Base-by-base conservation (phyloP, 202 grass and related monocot genomes). In the Panicum hallii region DNA sequence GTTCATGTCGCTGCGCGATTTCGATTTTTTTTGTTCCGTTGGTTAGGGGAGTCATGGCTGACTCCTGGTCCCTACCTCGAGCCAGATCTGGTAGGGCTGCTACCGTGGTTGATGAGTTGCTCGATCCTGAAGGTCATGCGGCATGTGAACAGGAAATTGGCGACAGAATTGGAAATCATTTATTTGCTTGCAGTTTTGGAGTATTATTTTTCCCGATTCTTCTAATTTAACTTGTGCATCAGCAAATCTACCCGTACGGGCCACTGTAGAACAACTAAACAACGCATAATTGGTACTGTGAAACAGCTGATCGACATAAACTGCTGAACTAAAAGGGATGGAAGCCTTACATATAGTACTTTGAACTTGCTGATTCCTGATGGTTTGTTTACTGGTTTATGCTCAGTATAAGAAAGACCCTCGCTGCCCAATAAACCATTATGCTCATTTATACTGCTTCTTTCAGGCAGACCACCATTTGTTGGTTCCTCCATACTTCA, bases 381-480 rank as follows among this genome's bases (percentile, higher is more conserved):
- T 84, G 0, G 7, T 15, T 76, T 17, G 20, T 64, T 66, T 15
- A 16, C 40, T 41, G n/a, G 58, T 19, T 72, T 32, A 6, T 23
- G 46, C 48, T 80, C 54, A 68, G n/a, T n/a, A n/a, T n/a, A n/a
- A n/a, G n/a, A n/a, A n/a, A n/a, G n/a, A n/a, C n/a, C n/a, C n/a
- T n/a, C n/a, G n/a, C n/a, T n/a, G n/a, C n/a, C n/a, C n/a, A n/a
- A n/a, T n/a, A n/a, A n/a, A n/a, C n/a, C n/a, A n/a, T 72, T 32
- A 6, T 23, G 46, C 48, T 80, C 54, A 68, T 68, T 58, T 56
- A 4, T n/a, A 57, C 38, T 23, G 20, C 17, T 74, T 54, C 62
- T 69, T 84, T n/a, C 69, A 84, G 69, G 50, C 75, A 52, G 26
- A 45, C 12, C 17, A n/a, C 7, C 20, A 8, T 63, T 55, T 19